phyloP scores from a whole-genome alignment of 768 basidiomycete genomes.

The Mycena kentingensis region DNA sequence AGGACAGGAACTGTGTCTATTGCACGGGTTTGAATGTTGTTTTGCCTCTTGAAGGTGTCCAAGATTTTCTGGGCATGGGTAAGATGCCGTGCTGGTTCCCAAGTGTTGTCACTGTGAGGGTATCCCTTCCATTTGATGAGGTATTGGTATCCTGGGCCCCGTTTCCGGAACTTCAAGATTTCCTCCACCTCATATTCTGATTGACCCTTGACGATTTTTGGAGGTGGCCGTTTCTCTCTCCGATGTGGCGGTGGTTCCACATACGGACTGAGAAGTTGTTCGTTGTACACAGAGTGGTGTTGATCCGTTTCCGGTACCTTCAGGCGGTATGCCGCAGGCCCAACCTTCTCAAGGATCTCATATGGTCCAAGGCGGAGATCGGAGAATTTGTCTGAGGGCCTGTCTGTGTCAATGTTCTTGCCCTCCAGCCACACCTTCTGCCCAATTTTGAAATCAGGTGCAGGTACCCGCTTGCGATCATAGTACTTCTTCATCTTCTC shows the following conservation, averaged over 20 bases:
- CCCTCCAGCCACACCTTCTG: too few species aligned
- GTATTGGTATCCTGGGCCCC: slow-evolving; percentile 23
- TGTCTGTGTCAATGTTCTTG: too few species aligned
- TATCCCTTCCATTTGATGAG: slow-evolving; percentile 30
- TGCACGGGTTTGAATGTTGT: slow-evolving; percentile 1
- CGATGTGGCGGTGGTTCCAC: slow-evolving; percentile 14
- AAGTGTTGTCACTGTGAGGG: slow-evolving; percentile 15
- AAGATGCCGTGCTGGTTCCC: slow-evolving; percentile 18
- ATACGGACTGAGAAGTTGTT: slow-evolving; percentile 15
- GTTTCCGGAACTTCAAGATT: slow-evolving; percentile 20
- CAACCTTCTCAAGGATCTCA: slow-evolving; percentile 25
- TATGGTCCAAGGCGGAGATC: slow-evolving; percentile 25
- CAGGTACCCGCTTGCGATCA: too few species aligned
- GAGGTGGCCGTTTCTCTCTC: slow-evolving; percentile 12
- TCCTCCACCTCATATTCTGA: too few species aligned
- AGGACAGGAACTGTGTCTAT: slow-evolving; percentile 2
- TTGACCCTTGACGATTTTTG: slow-evolving; percentile 12
- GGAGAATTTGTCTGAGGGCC: slow-evolving; percentile 31
- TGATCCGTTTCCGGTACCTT: slow-evolving; percentile 25
- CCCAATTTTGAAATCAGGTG: too few species aligned
- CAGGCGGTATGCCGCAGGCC: slow-evolving; percentile 24
- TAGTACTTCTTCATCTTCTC: slow-evolving; percentile 30
- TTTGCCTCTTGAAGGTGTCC: slow-evolving; percentile 11
- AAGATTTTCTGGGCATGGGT: slow-evolving; percentile 7
- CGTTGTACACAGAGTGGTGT: slow-evolving; percentile 30